Conservation (phyloP, 495 filamentous ascomycete species). For the Tuber indicum region DNA sequence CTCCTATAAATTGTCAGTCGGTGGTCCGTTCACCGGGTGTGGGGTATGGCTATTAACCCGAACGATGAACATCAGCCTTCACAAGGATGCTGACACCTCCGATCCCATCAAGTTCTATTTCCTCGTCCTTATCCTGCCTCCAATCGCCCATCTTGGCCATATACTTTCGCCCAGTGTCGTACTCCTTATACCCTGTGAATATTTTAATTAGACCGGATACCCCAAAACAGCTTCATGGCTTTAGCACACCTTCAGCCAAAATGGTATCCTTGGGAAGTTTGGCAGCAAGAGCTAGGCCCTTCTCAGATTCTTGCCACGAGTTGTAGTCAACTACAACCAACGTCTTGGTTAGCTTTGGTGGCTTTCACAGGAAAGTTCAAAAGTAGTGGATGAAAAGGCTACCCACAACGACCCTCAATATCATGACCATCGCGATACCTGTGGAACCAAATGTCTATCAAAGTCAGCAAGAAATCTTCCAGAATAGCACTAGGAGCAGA, state of each 20-base stretch:
- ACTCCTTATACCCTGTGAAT: slow-evolving; percentile 75
- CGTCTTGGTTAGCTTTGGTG: background rate
- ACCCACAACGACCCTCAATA: slow-evolving; percentile 89
- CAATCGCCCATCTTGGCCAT: slow-evolving; percentile 86
- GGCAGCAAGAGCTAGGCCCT: slow-evolving; percentile 64
- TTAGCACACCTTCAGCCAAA: slow-evolving; percentile 65
- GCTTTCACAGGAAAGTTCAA: background rate
- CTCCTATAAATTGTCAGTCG: slow-evolving; percentile 51
- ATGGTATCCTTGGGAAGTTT: slow-evolving; percentile 71
- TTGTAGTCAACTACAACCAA: slow-evolving; percentile 79
- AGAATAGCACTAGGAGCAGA: background rate
- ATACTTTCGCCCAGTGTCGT: slow-evolving; percentile 77
- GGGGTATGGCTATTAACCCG: slow-evolving; percentile 53
- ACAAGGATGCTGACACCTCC: slow-evolving; percentile 96
- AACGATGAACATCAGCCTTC: slow-evolving; percentile 93
- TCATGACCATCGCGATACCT: slow-evolving; percentile 74
- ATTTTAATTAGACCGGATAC: background rate
- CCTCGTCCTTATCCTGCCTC: slow-evolving; percentile 80
- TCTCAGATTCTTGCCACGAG: slow-evolving; percentile 92
- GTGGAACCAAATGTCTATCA: slow-evolving; percentile 93
- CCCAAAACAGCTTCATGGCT: slow-evolving; percentile 13
- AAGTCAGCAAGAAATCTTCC: slow-evolving; percentile 39
- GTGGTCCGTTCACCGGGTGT: background rate
- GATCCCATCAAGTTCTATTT: slow-evolving; percentile 88
- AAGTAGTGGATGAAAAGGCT: background rate